A percentile compares a stretch with the other conserved stretches of the same genome.
Conservation (phyloP, 208 protist species). For the Leishmania amazonensis region DNA sequence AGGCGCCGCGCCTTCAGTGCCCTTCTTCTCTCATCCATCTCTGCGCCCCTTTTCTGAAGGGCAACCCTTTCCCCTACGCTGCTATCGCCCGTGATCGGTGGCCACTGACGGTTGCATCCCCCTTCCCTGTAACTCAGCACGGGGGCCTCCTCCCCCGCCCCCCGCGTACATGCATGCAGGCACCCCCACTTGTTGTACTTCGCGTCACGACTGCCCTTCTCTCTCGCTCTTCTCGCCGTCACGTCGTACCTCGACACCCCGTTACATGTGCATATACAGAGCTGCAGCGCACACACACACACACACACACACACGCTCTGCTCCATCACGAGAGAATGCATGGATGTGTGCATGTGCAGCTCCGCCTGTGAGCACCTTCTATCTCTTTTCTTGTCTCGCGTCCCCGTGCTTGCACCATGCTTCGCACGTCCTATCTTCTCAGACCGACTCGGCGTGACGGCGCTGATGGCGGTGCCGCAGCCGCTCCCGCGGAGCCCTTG, state of each 20-base stretch:
- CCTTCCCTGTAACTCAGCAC: not conserved
- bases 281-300: not conserved
- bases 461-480: not conserved
- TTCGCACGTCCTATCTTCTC: constrained; percentile 1
- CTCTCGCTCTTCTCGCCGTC: not conserved
- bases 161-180: not conserved
- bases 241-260: not conserved
- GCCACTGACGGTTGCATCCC: not conserved
- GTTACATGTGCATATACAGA: not conserved
- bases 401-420: not conserved
- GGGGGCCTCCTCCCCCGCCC: not conserved
- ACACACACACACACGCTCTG: not conserved
- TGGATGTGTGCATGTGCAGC: not conserved
- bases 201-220: not conserved
- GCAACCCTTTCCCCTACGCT: not conserved
- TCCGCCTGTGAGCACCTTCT: not conserved
- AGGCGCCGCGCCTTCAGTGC: not conserved
- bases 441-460: not conserved
- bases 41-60: not conserved
- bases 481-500: constrained; percentile 9
- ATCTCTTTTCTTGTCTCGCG: not conserved
- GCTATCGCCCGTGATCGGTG: not conserved
- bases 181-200: not conserved
- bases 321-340: not conserved
- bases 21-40: not conserved